These are phyloP conservation scores for Aspergillus fructus DNA, from an alignment of 2,329 filamentous ascomycete genomes.

Conservation along the genomic window DNA sequence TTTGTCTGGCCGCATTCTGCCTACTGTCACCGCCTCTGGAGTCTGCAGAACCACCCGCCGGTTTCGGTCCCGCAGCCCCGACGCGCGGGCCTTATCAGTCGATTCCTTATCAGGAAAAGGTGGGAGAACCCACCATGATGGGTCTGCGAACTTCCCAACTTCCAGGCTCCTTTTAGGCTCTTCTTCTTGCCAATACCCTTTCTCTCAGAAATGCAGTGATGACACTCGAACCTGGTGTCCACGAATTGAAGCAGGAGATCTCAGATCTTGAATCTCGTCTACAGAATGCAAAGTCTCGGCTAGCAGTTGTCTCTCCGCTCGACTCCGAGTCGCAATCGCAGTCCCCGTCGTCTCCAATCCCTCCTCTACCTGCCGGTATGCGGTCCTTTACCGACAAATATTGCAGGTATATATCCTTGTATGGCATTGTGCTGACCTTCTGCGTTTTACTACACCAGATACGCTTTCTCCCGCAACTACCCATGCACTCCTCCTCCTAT, in stretches of 20 bases:
- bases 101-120: neutral
- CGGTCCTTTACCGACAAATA: neutral
- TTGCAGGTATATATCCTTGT: neutral
- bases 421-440: neutral
- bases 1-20: slow-evolving; percentile 2
- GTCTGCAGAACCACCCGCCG: neutral
- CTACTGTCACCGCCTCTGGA: neutral
- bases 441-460: neutral
- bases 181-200: slow-evolving; percentile 4
- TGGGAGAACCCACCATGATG: too few relatives aligned
- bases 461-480: slow-evolving; percentile 26
- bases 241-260: slow-evolving; percentile 40
- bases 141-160: too few relatives aligned
- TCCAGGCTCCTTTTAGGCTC: neutral
- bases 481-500: slow-evolving; percentile 60
- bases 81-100: neutral
- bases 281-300: slow-evolving; percentile 44
- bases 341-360: neutral
- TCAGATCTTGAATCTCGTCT: slow-evolving; percentile 50
- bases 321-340: neutral
- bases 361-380: slow-evolving; percentile 12
- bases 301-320: slow-evolving; percentile 27
- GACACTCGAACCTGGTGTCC: slow-evolving; percentile 17
- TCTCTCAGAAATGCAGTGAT: slow-evolving; percentile 17
- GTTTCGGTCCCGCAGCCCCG: neutral